Evolutionary conservation across 176 grass and related monocot species (phyloP), one percentile per base, ranked within the genome.

Genomic region (Urochloa ruziziensis): DNA sequence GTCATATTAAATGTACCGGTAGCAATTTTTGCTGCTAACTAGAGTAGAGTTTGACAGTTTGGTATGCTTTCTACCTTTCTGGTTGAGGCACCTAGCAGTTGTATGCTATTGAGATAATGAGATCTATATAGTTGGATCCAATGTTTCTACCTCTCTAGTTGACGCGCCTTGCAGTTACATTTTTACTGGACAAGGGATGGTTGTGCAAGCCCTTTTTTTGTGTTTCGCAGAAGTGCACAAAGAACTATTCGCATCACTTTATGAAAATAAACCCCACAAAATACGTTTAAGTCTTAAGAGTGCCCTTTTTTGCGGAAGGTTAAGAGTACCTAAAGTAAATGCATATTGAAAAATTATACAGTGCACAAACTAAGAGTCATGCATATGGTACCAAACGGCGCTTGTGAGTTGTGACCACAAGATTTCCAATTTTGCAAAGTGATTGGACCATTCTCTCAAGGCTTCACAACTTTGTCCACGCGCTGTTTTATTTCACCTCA

Each of bases 21-120:
- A 75, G 77, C 52, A 62, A 25, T 49, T 75, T 10, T 65, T 18
- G 40, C 51, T 84, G 75, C 76, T 85, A 58, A 17, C 56, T 64
- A 77, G 67, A 54, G 67, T 56, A 73, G 52, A 73, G 17, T 33
- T 28, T 56, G 21, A 32, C 18, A 30, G 72, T 75, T 30, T n/a
- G n/a, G n/a, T n/a, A n/a, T n/a, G n/a, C 32, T 74, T 5, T 24
- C 47, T 42, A 18, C 16, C 2, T 21, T 74, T 48, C 25, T 48
- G 60, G 13, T 11, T 58, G 23, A 36, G 51, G 5, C 28, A 19
- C 43, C 1, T 30, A 19, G 24, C 10, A 60, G 57, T 12, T 77
- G 61, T 84, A 77, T 58, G 32, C 25, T 66, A 43, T 27, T 53
- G 11, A 32, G n/a, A n/a, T n/a, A n/a, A n/a, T n/a, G n/a, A n/a